Conservation (phyloP, 352 stramenopile species). For the Pythium periplocum region DNA sequence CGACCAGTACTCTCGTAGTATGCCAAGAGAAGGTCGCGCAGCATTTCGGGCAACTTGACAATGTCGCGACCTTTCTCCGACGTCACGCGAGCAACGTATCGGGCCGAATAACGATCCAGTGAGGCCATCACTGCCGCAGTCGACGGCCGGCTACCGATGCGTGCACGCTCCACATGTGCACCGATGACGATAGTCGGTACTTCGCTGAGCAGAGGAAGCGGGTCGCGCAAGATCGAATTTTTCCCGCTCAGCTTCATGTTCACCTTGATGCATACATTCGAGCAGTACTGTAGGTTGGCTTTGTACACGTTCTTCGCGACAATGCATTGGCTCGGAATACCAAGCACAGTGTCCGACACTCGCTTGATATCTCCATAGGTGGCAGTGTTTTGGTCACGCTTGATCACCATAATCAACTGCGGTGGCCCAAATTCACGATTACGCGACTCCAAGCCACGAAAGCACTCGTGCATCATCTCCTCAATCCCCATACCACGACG, state of each 20-base stretch:
- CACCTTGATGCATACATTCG: constrained; percentile 38
- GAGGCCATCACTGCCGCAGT: constrained; percentile 56
- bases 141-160: constrained; percentile 30
- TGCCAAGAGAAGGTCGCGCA: constrained; percentile 66
- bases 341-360: constrained; percentile 32
- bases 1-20: constrained; percentile 68
- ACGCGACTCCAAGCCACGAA: constrained; percentile 32
- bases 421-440: constrained; percentile 14
- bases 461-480: constrained; percentile 58
- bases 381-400: constrained; percentile 13
- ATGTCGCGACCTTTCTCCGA: constrained; percentile 30
- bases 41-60: constrained; percentile 48
- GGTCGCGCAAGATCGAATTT: constrained; percentile 27
- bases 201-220: constrained; percentile 22
- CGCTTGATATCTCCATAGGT: constrained; percentile 37
- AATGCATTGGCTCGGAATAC: constrained; percentile 42
- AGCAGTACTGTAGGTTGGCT: constrained; percentile 26
- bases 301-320: constrained; percentile 28
- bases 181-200: constrained; percentile 43
- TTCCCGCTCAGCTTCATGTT: constrained; percentile 42
- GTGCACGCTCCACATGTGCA: constrained; percentile 46
- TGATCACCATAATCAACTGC: constrained; percentile 31
- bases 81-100: constrained; percentile 32
- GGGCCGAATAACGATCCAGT: constrained; percentile 34
- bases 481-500: constrained; percentile 35